These are phyloP conservation scores for Catharanthus roseus DNA, from an alignment of 257 asterid species.

Conservation along the genomic window DNA sequence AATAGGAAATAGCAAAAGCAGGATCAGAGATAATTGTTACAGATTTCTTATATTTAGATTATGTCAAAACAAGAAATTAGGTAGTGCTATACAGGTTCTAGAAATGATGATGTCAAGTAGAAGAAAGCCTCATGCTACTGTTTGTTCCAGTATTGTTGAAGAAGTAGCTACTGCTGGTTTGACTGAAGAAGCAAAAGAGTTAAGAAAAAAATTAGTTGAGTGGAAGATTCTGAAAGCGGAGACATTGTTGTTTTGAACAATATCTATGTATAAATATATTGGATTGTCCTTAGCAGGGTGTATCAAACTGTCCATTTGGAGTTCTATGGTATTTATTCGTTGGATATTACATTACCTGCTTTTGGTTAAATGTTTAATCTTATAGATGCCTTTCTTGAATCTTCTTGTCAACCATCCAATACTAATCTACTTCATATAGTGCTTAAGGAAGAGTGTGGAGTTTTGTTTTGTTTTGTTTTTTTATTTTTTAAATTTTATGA, in stretches of 20 bases:
- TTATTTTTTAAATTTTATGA: too few relatives aligned
- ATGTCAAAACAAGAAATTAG: constrained; percentile 56
- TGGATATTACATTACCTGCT: not conserved
- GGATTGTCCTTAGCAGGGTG: not conserved
- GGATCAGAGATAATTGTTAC: constrained; percentile 68
- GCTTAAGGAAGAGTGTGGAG: not conserved
- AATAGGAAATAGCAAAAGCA: constrained; percentile 36
- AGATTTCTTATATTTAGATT: constrained; percentile 55
- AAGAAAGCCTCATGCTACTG: constrained; percentile 20
- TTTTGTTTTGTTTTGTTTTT: too few relatives aligned
- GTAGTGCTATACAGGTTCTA: constrained; percentile 49
- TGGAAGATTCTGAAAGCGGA: constrained; percentile 36
- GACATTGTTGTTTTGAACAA: constrained; percentile 13
- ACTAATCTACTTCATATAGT: not conserved
- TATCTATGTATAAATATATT: not conserved
- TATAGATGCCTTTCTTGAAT: not conserved
- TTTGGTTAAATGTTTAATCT: not conserved
- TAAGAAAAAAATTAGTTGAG: constrained; percentile 46
- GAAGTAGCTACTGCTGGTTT: constrained; percentile 64
- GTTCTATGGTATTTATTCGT: not conserved
- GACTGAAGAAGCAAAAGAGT: constrained; percentile 54
- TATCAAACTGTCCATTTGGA: not conserved
- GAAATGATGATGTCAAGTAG: constrained; percentile 48
- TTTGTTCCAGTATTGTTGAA: constrained; percentile 41
- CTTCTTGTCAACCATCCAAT: not conserved